Base-by-base conservation (phyloP, 768 basidiomycete species). In the Gloeophyllum trabeum region DNA sequence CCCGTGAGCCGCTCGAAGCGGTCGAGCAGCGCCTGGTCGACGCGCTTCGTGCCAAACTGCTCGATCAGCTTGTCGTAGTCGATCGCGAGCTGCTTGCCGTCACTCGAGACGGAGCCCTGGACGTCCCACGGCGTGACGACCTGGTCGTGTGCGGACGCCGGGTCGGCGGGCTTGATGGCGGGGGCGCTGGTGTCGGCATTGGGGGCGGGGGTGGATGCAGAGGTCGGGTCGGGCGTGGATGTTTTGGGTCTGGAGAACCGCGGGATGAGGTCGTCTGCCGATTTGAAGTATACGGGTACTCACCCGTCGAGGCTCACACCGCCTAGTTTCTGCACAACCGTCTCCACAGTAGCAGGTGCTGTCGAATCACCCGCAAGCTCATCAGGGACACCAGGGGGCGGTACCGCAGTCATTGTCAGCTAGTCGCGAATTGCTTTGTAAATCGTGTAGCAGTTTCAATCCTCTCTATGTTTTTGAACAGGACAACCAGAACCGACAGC, bases 41-140 rank as follows among this genome's bases (percentile, higher is more conserved):
- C 69, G 43, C 77, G 66, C 37, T 81, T 77, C 7, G 96, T 97
- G 36, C 96, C 96, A 54, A 99, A 99, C 58, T 96, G 87, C 54
- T 76, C 76, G 43, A 97, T 69, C 47, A 98, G 74, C 67, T 96
- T 97, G 64, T 94, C 87, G 53, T 99, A 99, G 64, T 99, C 88
- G 61, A 98, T 97, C 40, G 77, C 91, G 43, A 80, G 80, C 64
- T 96, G 82, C 54, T 85, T 82, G 43, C 96, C 96, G 52, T 96
- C 90, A 18, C 65, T 72, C 4, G 86, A 76, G 6, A 96, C 82
- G 22, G 79, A 81, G 40, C 94, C 96, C 51, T 94, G 84, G 5
- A 98, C 96, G 50, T 97, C 91, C 88, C 96, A 99, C 13, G 96
- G 96, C 0, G 96, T 98, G 35, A 99, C 81, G 41, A 91, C 70